These are phyloP conservation scores for Austroboletus festivus DNA, from an alignment of 768 basidiomycete genomes.

Conservation along the genomic window DNA sequence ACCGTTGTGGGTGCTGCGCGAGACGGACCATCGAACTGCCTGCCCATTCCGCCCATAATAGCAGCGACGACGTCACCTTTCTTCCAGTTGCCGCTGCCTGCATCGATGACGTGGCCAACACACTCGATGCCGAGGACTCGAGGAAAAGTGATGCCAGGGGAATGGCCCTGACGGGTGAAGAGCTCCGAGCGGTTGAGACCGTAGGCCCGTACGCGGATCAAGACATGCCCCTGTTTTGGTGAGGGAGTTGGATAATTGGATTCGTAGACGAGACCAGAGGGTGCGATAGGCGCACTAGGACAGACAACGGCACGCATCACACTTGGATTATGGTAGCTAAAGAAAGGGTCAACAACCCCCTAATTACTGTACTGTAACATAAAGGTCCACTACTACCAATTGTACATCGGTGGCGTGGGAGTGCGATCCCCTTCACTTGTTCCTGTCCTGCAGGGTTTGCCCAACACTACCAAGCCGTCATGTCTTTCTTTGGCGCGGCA, in stretches of 20 bases:
- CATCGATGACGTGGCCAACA: background rate
- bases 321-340: too few relatives aligned
- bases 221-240: background rate
- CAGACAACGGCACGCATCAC: too few relatives aligned
- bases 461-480: slow-evolving; percentile 12
- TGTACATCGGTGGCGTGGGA: slow-evolving; percentile 25
- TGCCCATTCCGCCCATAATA: background rate
- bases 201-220: background rate
- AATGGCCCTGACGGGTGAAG: background rate
- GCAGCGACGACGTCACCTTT: background rate
- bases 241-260: background rate
- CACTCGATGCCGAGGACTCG: background rate
- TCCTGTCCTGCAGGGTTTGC: background rate
- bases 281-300: too few relatives aligned
- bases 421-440: too few relatives aligned
- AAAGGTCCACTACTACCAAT: too few relatives aligned
- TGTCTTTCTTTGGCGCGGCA: slow-evolving; percentile 42
- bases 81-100: background rate
- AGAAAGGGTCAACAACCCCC: too few relatives aligned
- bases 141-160: too few relatives aligned
- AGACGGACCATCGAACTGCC: background rate
- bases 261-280: too few relatives aligned
- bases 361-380: too few relatives aligned
- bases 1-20: background rate
- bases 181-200: background rate